These are phyloP conservation scores for Tetradesmus obliquus DNA, from an alignment of 139 green algal species.

Conservation along the genomic window DNA sequence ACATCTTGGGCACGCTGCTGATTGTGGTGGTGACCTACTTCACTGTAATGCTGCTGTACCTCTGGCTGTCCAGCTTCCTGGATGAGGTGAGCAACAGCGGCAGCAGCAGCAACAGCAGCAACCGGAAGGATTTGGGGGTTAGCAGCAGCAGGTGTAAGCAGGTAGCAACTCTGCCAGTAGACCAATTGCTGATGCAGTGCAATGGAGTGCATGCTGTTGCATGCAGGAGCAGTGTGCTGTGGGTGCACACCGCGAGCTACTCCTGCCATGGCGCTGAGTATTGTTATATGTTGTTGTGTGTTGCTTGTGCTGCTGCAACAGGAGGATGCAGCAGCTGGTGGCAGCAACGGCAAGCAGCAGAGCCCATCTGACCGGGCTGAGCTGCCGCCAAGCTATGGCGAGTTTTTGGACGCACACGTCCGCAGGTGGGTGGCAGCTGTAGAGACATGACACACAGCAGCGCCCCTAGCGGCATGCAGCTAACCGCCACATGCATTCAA, in stretches of 20 bases:
- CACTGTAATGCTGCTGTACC: constrained; percentile 41
- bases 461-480: background rate
- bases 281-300: background rate
- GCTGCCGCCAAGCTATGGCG: constrained; percentile 24
- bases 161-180: too few species aligned
- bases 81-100: constrained; percentile 6
- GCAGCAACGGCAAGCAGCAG: background rate
- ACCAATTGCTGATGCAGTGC: too few species aligned
- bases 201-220: too few species aligned
- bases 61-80: constrained; percentile 40
- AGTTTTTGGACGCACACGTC: constrained; percentile 35
- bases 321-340: background rate
- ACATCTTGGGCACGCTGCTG: constrained; percentile 33
- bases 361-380: background rate
- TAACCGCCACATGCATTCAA: background rate
- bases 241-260: too few species aligned
- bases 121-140: too few species aligned
- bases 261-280: background rate
- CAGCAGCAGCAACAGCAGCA: constrained; percentile 8
- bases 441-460: background rate
- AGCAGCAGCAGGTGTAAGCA: too few species aligned
- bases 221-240: background rate
- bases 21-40: constrained; percentile 38
- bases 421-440: constrained; percentile 14
- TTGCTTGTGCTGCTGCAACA: background rate